phyloP scores from a whole-genome alignment of 768 basidiomycete species.

The Roridomyces roridus region DNA sequence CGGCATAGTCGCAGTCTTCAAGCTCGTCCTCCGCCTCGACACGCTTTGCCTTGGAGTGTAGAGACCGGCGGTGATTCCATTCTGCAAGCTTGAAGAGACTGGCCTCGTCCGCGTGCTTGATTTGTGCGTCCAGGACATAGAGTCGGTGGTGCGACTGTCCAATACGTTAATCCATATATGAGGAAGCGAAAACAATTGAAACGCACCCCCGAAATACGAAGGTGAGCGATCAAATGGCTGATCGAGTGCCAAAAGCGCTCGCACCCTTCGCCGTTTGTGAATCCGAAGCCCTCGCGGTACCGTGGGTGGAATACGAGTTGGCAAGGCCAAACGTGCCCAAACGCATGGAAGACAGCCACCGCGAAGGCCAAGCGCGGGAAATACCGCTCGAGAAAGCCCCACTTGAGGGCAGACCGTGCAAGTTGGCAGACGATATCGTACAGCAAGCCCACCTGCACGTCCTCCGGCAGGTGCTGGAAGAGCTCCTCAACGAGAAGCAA shows the following conservation, averaged over 20 bases:
- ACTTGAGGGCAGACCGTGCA: slow-evolving; percentile 14
- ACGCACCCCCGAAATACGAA: slow-evolving; percentile 39
- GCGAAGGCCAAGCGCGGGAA: slow-evolving; percentile 31
- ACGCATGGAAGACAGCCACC: slow-evolving; percentile 46
- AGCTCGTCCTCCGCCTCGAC: slow-evolving; percentile 27
- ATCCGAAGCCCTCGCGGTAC: slow-evolving; percentile 31
- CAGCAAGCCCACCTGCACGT: slow-evolving; percentile 21
- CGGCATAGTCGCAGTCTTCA: slow-evolving; percentile 15
- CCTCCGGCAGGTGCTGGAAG: slow-evolving; percentile 30
- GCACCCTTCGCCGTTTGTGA: slow-evolving; percentile 41
- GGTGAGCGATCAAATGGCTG: slow-evolving; percentile 40
- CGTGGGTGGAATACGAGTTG: slow-evolving; percentile 40
- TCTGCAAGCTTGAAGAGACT: slow-evolving; percentile 34
- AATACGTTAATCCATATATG: background rate
- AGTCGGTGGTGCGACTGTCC: slow-evolving; percentile 2
- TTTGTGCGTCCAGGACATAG: slow-evolving; percentile 31
- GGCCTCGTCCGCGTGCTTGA: slow-evolving; percentile 29
- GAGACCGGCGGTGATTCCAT: slow-evolving; percentile 34
- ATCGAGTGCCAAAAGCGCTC: slow-evolving; percentile 42
- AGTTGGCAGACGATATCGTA: slow-evolving; percentile 40
- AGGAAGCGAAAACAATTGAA: background rate
- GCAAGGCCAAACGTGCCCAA: slow-evolving; percentile 45
- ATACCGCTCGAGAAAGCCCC: slow-evolving; percentile 4
- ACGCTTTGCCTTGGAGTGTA: slow-evolving; percentile 6
- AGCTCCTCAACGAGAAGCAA: slow-evolving; percentile 36